Evolutionary conservation across 2,329 filamentous ascomycete genomes (phyloP).

Genomic region (Gyromitra esculenta): DNA sequence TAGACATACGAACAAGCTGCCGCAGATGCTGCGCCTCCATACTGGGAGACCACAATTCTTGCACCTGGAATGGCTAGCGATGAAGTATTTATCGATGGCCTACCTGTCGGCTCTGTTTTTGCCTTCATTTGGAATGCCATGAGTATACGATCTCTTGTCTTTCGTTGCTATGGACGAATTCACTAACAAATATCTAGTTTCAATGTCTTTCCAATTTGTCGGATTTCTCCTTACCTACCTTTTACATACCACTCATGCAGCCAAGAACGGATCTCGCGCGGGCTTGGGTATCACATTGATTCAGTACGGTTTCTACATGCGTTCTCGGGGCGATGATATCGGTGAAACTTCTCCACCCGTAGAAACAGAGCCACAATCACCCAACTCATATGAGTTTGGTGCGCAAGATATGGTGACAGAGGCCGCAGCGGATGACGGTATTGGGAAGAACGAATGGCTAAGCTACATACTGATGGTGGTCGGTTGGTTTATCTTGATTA

Average conservation of each 20-base stretch:
- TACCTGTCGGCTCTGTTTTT: slow-evolving; percentile 89
- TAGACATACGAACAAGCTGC: slow-evolving; percentile 98
- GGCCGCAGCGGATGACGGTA: slow-evolving; percentile 64
- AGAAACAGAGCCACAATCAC: slow-evolving; percentile 78
- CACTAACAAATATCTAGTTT: slow-evolving; percentile 64
- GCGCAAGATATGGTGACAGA: slow-evolving; percentile 60
- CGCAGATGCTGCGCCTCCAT: slow-evolving; percentile 92
- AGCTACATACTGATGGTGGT: slow-evolving; percentile 95
- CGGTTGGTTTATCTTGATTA: slow-evolving; percentile 96
- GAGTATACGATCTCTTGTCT: slow-evolving; percentile 62
- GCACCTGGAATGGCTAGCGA: slow-evolving; percentile 90
- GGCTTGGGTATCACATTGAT: slow-evolving; percentile 94
- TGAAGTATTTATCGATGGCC: slow-evolving; percentile 95
- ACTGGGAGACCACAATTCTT: slow-evolving; percentile 98
- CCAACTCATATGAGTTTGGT: slow-evolving; percentile 85
- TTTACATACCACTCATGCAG: slow-evolving; percentile 95
- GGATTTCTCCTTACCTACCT: slow-evolving; percentile 98
- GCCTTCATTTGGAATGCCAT: slow-evolving; percentile 92
- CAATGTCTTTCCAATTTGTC: slow-evolving; percentile 95
- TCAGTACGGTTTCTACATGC: slow-evolving; percentile 97
- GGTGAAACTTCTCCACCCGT: slow-evolving; percentile 60
- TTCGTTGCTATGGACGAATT: background rate
- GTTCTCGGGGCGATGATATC: slow-evolving; percentile 66
- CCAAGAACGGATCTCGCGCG: slow-evolving; percentile 94
- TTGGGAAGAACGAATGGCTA: slow-evolving; percentile 84